Evolutionary conservation across 2,329 filamentous ascomycete species (phyloP).

Genomic region (Ascochyta clinopodiicola): DNA sequence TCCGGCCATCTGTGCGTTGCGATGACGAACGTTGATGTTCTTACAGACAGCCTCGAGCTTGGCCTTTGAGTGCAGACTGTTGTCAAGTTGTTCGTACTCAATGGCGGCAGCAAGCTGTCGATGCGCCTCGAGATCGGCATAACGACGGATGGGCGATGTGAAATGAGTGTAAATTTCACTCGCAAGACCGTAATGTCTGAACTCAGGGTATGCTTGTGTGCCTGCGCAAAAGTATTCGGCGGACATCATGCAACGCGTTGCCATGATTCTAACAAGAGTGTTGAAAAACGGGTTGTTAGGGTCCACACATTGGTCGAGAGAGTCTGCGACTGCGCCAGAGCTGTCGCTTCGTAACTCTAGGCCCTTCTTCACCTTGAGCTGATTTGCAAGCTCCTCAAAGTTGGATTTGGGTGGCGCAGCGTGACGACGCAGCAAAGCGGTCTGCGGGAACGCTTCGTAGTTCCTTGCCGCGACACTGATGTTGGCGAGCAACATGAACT

Average conservation of each 20-base stretch:
- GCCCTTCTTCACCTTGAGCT: constrained; percentile 85
- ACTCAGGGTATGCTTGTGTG: constrained; percentile 90
- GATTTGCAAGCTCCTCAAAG: constrained; percentile 91
- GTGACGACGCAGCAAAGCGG: constrained; percentile 90
- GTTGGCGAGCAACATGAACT: constrained; percentile 99
- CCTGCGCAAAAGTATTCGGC: constrained; percentile 98
- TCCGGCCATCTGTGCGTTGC: constrained; percentile 95
- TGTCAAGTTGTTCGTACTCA: constrained; percentile 85
- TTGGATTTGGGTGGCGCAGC: constrained; percentile 92
- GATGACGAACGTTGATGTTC: constrained; percentile 97
- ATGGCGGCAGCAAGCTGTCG: constrained; percentile 95
- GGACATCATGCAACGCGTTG: constrained; percentile 98
- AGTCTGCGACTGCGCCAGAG: constrained; percentile 91
- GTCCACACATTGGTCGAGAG: constrained; percentile 84
- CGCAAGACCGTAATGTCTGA: constrained; percentile 95
- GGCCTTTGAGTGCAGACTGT: constrained; percentile 78
- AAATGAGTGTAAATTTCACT: constrained; percentile 99
- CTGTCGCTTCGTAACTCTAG: constrained; percentile 83
- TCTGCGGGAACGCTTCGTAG: constrained; percentile 91
- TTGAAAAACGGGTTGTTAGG: constrained; percentile 92
- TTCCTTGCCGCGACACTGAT: constrained; percentile 91
- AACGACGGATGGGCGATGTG: constrained; percentile 94
- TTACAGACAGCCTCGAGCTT: constrained; percentile 94
- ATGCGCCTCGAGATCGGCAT: constrained; percentile 95
- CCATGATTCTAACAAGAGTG: constrained; percentile 95